These are phyloP conservation scores for Schwanniomyces yamadae DNA, from an alignment of 805 yeast species.

Conservation along the genomic window DNA sequence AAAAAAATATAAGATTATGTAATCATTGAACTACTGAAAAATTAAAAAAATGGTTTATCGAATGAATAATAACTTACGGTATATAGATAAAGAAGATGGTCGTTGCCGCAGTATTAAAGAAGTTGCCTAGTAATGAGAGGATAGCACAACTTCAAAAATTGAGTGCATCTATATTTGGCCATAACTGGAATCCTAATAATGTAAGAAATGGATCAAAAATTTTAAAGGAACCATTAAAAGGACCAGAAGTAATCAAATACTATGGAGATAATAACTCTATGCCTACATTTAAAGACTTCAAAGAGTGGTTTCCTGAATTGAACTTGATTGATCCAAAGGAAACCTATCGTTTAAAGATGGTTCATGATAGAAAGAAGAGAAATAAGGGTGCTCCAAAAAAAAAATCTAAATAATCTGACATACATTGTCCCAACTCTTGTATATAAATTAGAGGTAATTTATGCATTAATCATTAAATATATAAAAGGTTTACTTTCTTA, in stretches of 20 bases:
- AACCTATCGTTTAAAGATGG: slow-evolving; percentile 64
- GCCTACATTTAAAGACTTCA: slow-evolving; percentile 61
- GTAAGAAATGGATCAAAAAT: slow-evolving; percentile 73
- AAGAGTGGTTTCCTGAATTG: slow-evolving; percentile 49
- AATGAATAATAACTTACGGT: too few relatives aligned
- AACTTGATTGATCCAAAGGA: slow-evolving; percentile 67
- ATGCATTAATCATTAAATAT: slow-evolving; percentile 1
- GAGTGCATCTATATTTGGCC: slow-evolving; percentile 66
- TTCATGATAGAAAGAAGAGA: slow-evolving; percentile 69
- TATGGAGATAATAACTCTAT: slow-evolving; percentile 70
- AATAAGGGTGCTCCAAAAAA: slow-evolving; percentile 88
- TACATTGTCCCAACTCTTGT: slow-evolving; percentile 2
- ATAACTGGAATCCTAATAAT: slow-evolving; percentile 64
- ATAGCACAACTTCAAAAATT: slow-evolving; percentile 57
- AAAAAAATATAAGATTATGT: slow-evolving; percentile 1
- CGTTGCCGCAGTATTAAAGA: slow-evolving; percentile 29
- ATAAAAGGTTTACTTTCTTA: slow-evolving; percentile 5
- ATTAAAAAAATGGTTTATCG: too few relatives aligned
- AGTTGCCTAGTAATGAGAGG: slow-evolving; percentile 44
- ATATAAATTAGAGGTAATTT: slow-evolving; percentile 4
- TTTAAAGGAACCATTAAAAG: slow-evolving; percentile 64
- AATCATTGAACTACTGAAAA: slow-evolving; percentile 1
- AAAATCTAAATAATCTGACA: slow-evolving; percentile 30
- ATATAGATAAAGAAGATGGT: not conserved
- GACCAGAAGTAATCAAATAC: slow-evolving; percentile 66